A percentile compares a stretch with the other conserved stretches of the same genome.
Conservation (phyloP, 805 yeast species). For the Wickerhamomyces alni region DNA sequence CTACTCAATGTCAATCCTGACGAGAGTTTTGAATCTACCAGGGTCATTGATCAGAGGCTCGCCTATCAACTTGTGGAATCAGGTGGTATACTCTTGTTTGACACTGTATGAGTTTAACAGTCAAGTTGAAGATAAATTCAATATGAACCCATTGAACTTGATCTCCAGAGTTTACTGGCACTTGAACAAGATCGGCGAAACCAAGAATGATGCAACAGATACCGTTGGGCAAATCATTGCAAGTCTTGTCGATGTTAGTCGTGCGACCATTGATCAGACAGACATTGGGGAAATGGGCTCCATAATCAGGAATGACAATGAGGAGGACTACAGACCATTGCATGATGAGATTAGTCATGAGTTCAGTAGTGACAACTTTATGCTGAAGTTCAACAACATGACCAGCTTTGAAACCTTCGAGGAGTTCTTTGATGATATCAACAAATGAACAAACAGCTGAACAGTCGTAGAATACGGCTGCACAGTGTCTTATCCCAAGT, state of each 20-base stretch:
- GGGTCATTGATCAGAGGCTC: conserved; percentile 46
- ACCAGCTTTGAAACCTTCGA: conserved; percentile 40
- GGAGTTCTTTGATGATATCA: conserved; percentile 47
- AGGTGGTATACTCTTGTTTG: conserved; percentile 49
- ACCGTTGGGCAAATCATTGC: conserved; percentile 52
- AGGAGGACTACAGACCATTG: conserved; percentile 15
- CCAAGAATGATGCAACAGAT: conserved; percentile 52
- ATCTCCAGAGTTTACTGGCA: conserved; percentile 55
- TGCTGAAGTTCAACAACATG: conserved; percentile 6
- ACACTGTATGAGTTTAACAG: conserved; percentile 43
- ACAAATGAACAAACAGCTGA: neutral
- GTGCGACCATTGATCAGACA: conserved; percentile 4
- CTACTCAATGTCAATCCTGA: conserved; percentile 39
- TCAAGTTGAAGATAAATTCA: conserved; percentile 33
- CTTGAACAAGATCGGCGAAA: conserved; percentile 49
- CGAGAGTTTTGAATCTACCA: conserved; percentile 38
- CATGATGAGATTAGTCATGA: conserved; percentile 23
- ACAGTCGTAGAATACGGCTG: too few relatives aligned
- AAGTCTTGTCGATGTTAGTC: conserved; percentile 31
- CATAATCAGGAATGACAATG: conserved; percentile 1
- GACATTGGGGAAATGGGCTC: neutral
- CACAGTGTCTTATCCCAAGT: too few relatives aligned
- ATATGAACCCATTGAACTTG: conserved; percentile 35
- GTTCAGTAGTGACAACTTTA: conserved; percentile 7
- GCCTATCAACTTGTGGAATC: conserved; percentile 45